phyloP scores from a whole-genome alignment of 805 yeast species.

The Isabelozyma pseudorhagii region DNA sequence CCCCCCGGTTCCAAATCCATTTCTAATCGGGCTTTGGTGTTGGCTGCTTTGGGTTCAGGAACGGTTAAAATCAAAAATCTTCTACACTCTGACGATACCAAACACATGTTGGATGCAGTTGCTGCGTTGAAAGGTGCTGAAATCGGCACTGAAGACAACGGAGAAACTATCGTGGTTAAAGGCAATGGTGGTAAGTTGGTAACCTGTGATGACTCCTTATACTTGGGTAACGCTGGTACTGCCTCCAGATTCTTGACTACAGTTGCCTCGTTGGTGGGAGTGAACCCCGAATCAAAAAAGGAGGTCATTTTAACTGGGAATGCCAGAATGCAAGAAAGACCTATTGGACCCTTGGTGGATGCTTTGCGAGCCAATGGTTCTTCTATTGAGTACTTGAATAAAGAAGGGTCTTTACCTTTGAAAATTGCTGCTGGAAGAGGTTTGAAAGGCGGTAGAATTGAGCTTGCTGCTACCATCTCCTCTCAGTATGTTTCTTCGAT shows the following conservation, averaged over 20 bases:
- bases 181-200: conserved; percentile 79
- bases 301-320: conserved; percentile 82
- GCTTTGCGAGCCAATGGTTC: conserved; percentile 84
- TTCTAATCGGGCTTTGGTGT: conserved; percentile 87
- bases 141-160: conserved; percentile 80
- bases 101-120: conserved; percentile 89
- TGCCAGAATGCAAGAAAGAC: conserved; percentile 95
- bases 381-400: conserved; percentile 64
- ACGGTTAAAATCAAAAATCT: conserved; percentile 78
- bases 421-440: conserved; percentile 65
- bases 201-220: conserved; percentile 66
- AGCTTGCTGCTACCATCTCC: conserved; percentile 92
- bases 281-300: conserved; percentile 30
- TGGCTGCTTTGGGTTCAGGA: conserved; percentile 91
- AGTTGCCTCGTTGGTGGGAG: conserved; percentile 77
- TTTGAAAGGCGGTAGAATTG: conserved; percentile 86
- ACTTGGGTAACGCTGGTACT: conserved; percentile 96
- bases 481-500: conserved; percentile 97
- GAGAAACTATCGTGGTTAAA: conserved; percentile 79
- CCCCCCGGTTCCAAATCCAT: conserved; percentile 99
- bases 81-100: conserved; percentile 94
- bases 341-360: conserved; percentile 93
- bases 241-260: conserved; percentile 94
- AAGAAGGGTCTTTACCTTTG: conserved; percentile 82
- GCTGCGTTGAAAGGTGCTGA: conserved; percentile 75